These are phyloP conservation scores for Globisporangium okanoganense DNA, from an alignment of 352 stramenopile genomes.

Conservation along the genomic window DNA sequence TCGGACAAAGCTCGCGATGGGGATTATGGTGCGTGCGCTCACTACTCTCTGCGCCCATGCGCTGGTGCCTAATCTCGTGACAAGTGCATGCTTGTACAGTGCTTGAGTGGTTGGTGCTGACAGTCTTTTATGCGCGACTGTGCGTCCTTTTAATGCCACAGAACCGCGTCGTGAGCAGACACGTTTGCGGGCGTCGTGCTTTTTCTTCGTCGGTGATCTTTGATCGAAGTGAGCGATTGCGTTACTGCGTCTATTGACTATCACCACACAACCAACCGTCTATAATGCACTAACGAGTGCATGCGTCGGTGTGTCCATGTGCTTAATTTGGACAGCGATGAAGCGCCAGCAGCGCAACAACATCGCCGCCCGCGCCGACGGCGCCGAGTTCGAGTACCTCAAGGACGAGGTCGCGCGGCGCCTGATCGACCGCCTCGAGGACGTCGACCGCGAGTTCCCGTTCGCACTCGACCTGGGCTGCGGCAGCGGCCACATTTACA, in stretches of 20 bases:
- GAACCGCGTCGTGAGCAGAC: slow-evolving; percentile 26
- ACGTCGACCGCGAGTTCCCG: slow-evolving; percentile 81
- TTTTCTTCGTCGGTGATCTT: slow-evolving; percentile 60
- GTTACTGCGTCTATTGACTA: not conserved
- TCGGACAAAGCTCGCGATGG: slow-evolving; percentile 3
- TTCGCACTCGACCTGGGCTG: slow-evolving; percentile 75
- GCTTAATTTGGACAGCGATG: slow-evolving; percentile 25
- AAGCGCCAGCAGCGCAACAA: slow-evolving; percentile 86
- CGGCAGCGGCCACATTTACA: slow-evolving; percentile 81
- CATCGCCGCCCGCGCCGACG: slow-evolving; percentile 46
- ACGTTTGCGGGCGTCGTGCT: slow-evolving; percentile 21
- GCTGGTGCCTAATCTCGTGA: not conserved
- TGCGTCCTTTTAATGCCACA: slow-evolving; percentile 15
- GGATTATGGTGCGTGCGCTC: slow-evolving; percentile 14
- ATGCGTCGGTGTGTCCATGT: not conserved
- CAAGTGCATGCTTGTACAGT: not conserved
- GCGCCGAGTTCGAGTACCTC: slow-evolving; percentile 81
- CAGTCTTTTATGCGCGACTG: not conserved
- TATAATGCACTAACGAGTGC: not conserved
- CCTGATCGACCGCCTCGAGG: slow-evolving; percentile 77
- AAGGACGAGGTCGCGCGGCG: slow-evolving; percentile 84
- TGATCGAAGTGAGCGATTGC: slow-evolving; percentile 35
- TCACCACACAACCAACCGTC: too few relatives aligned
- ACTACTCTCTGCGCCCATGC: not conserved
- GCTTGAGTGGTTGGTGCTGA: not conserved